These are phyloP conservation scores for Psidium friedrichsthalianum DNA, from an alignment of 345 rosid species.

Conservation along the genomic window DNA sequence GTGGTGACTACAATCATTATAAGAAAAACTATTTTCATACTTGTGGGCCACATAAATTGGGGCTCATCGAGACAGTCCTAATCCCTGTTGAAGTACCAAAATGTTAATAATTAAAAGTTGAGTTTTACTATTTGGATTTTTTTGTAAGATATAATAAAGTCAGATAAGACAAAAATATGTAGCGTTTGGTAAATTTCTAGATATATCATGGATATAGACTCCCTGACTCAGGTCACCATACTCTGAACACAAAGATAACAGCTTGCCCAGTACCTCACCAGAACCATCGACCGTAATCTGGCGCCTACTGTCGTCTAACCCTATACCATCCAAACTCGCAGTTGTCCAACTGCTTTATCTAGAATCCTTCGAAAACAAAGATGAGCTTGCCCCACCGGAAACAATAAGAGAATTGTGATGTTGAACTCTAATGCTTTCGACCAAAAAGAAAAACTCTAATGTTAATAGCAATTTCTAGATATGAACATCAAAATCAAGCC, in stretches of 20 bases:
- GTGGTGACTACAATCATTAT: too few relatives aligned
- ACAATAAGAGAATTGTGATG: background rate
- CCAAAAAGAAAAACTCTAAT: too few relatives aligned
- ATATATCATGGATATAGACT: background rate
- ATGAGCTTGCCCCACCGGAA: background rate
- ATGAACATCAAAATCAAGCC: background rate
- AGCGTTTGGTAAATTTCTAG: background rate
- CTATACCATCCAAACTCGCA: background rate
- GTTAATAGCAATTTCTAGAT: background rate
- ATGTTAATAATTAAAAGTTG: background rate
- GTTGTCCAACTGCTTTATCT: background rate
- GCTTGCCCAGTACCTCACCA: background rate
- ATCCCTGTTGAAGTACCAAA: background rate
- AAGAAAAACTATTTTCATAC: background rate
- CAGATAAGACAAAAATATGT: background rate
- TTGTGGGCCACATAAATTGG: background rate
- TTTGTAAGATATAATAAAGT: background rate
- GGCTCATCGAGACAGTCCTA: background rate
- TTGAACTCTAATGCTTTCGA: background rate
- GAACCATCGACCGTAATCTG: background rate
- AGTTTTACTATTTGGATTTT: background rate
- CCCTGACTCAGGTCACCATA: background rate
- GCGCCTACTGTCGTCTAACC: background rate
- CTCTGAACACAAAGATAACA: background rate
- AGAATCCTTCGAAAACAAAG: background rate